Conservation (phyloP, 768 basidiomycete species). For the Phylloporus scabripes region DNA sequence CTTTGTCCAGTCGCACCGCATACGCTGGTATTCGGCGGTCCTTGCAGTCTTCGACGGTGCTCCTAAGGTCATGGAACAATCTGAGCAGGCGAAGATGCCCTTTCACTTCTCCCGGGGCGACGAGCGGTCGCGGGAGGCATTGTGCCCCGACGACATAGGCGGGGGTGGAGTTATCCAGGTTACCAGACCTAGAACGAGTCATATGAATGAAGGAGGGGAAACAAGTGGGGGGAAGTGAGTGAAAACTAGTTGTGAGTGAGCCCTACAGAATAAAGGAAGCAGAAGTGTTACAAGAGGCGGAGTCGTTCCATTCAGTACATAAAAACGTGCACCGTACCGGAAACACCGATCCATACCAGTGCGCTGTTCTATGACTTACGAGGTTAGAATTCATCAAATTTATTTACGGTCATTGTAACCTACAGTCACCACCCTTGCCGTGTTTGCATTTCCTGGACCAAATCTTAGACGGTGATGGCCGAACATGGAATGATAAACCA, state of each 20-base stretch:
- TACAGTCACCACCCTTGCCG: neutral
- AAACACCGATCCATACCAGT: constrained; percentile 6
- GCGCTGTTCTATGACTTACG: constrained; percentile 4
- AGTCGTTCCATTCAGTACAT: constrained; percentile 8
- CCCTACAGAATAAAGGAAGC: neutral
- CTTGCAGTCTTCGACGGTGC: constrained; percentile 24
- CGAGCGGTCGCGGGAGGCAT: constrained; percentile 21
- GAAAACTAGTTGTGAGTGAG: neutral
- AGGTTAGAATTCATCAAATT: neutral
- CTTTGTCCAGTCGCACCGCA: constrained; percentile 22
- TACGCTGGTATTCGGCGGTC: constrained; percentile 25
- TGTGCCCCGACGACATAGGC: constrained; percentile 21
- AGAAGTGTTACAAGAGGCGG: constrained; percentile 5
- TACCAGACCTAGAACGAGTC: constrained; percentile 1
- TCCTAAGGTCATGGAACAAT: constrained; percentile 28
- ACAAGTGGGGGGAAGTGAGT: neutral
- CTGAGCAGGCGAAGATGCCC: constrained; percentile 33
- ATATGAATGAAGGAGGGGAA: neutral
- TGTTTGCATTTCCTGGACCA: neutral
- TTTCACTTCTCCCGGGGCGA: constrained; percentile 29
- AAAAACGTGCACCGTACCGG: neutral
- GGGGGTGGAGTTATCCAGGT: neutral
- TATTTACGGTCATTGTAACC: neutral
- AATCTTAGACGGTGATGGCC: neutral
- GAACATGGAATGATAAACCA: neutral